Conservation (phyloP, 768 basidiomycete species). For the Mycena olivaceomarginata region DNA sequence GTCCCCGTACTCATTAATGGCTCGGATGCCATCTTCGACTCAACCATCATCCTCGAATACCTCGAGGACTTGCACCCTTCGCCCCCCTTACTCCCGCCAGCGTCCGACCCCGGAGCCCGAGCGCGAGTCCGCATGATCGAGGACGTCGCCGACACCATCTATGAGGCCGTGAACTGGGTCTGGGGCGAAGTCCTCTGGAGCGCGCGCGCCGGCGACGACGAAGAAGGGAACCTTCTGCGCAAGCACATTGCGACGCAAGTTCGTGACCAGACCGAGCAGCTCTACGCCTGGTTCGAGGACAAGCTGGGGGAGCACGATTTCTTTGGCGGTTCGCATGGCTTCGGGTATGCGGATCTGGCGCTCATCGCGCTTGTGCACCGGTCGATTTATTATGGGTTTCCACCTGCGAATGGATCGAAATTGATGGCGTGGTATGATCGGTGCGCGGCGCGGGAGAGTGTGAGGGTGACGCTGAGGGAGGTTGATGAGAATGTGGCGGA, state of each 20-base stretch:
- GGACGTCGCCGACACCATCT: not conserved
- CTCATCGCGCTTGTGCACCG: constrained; percentile 7
- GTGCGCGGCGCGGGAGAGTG: constrained; percentile 7
- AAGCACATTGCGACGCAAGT: constrained; percentile 1
- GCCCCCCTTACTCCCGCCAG: constrained; percentile 2
- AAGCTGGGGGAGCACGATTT: constrained; percentile 5
- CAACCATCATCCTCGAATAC: constrained; percentile 4
- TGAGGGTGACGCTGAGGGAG: constrained; percentile 7
- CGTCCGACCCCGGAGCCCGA: constrained; percentile 7
- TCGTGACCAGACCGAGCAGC: constrained; percentile 3
- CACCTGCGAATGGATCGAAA: constrained; percentile 4
- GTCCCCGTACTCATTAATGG: not conserved
- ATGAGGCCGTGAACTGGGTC: constrained; percentile 7
- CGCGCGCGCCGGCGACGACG: constrained; percentile 4
- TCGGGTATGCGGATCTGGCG: constrained; percentile 7
- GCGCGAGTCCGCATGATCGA: not conserved
- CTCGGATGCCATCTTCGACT: constrained; percentile 4
- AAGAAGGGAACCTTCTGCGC: constrained; percentile 5
- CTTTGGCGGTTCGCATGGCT: constrained; percentile 7
- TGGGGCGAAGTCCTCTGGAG: constrained; percentile 7
- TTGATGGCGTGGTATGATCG: constrained; percentile 7
- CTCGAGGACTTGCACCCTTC: constrained; percentile 7
- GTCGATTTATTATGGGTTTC: constrained; percentile 4
- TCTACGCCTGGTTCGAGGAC: constrained; percentile 5
- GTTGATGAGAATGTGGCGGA: not conserved